Base-by-base conservation (phyloP, 208 protist species). In the Acanthamoeba healyi region DNA sequence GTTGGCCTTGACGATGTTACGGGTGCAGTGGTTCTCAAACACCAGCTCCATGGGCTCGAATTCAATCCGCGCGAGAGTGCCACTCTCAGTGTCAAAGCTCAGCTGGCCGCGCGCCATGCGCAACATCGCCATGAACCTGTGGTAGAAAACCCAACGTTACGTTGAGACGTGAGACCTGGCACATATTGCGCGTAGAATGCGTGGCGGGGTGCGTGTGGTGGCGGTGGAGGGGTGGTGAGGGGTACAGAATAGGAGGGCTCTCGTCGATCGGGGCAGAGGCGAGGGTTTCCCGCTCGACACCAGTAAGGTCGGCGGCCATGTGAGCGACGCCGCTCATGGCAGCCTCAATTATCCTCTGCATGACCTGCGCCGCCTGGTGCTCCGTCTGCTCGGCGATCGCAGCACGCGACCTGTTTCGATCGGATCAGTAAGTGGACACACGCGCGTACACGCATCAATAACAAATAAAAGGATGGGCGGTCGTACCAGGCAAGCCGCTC, bases 1-100 rank as follows among this genome's bases (percentile, higher is more conserved):
- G 36, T 91, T 61, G 54, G 58, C 84, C 42, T 91, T 91, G 12
- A 91, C 84, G 29, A 91, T 42, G 40, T 91, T 91, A 17, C 84
- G 32, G 15, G 84, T 40, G 46, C 32, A 36, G 56, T 91, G 84
- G 38, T 91, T 72, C 56, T 91, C 84, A 72, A 72, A 91, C 24
- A 91, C 84, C 36, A 91, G 84, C 42, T 91, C 84, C 84, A 91
- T 61, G 22, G 54, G 54, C 32, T 91, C 58, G 46, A 91, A 91
- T 26, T 61, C 56, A 38, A 70, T 40, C n/a, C 42, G 54, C 34
- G 84, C 84, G 24, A 91, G 34, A 0, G 54, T 61, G 38, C 84
- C 84, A 19, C 36, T 91, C 15, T 36, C 36, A 26, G 42, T 46
- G 40, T 91, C 42, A 36, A 91, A 49, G 36, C 54, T 46, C 32